Conservation (phyloP, 495 filamentous ascomycete species). For the Penicillium coffeae region DNA sequence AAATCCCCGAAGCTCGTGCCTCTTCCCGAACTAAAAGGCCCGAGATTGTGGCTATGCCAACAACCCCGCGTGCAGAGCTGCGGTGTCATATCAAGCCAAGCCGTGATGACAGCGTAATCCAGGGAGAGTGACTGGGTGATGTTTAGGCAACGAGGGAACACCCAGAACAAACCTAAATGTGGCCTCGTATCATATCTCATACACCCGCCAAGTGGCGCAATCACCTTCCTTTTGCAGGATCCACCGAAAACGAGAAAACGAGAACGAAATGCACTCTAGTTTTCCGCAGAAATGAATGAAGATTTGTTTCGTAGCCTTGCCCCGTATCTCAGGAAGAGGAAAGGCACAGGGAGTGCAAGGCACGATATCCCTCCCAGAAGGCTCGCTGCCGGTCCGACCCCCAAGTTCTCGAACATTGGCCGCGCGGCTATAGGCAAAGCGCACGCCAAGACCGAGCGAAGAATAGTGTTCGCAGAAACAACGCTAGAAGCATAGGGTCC, state of each 20-base stretch:
- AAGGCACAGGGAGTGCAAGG: slow-evolving; percentile 27
- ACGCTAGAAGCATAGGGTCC: slow-evolving; percentile 31
- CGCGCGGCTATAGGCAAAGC: slow-evolving; percentile 31
- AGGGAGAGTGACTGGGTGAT: no score
- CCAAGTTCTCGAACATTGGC: slow-evolving; percentile 31
- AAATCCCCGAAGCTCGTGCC: not conserved
- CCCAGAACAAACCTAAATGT: not conserved
- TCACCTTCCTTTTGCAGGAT: not conserved
- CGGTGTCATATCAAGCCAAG: no score
- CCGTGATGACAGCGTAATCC: no score
- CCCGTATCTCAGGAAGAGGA: slow-evolving; percentile 36
- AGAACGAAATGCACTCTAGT: not conserved
- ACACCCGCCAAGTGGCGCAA: not conserved
- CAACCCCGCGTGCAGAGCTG: not conserved
- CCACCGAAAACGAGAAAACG: not conserved
- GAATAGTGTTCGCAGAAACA: slow-evolving; percentile 33
- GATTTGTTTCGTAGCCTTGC: slow-evolving; percentile 22
- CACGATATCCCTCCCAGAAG: slow-evolving; percentile 33
- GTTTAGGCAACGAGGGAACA: not conserved
- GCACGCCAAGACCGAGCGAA: slow-evolving; percentile 33
- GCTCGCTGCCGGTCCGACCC: slow-evolving; percentile 29
- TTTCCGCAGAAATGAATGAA: slow-evolving; percentile 10
- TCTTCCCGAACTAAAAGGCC: no score
- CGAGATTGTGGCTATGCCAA: not conserved
- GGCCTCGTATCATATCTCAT: not conserved